Percentiles rank a stretch among this genome's conserved stretches.
Conservation (phyloP, 2,329 filamentous ascomycete species). For the Triangularia verruculosa region DNA sequence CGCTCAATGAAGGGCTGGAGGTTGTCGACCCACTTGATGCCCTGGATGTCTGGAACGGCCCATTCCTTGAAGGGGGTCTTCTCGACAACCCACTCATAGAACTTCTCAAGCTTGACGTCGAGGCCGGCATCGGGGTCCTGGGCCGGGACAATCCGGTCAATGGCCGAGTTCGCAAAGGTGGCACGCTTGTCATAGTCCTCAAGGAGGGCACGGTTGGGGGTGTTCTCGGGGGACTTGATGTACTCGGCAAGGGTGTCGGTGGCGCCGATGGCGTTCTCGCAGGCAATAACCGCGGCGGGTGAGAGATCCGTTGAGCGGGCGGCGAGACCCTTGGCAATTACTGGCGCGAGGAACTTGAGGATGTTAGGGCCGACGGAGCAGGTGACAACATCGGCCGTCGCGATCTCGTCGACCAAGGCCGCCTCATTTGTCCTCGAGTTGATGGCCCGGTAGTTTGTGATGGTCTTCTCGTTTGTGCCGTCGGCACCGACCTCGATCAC, state of each 20-base stretch:
- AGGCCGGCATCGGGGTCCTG: slow-evolving; percentile 78
- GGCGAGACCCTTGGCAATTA: slow-evolving; percentile 92
- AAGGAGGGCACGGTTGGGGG: slow-evolving; percentile 63
- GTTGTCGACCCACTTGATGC: slow-evolving; percentile 90
- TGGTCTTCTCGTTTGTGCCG: slow-evolving; percentile 74
- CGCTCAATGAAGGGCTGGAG: slow-evolving; percentile 96
- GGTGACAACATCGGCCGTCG: slow-evolving; percentile 84
- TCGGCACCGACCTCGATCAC: slow-evolving; percentile 90
- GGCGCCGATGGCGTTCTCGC: slow-evolving; percentile 95
- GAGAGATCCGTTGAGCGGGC: slow-evolving; percentile 60
- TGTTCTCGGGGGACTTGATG: slow-evolving; percentile 74
- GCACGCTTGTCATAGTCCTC: slow-evolving; percentile 70
- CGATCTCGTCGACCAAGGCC: slow-evolving; percentile 80
- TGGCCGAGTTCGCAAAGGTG: slow-evolving; percentile 93
- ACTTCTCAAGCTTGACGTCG: slow-evolving; percentile 94
- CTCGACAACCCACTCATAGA: slow-evolving; percentile 99
- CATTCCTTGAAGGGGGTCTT: slow-evolving; percentile 74
- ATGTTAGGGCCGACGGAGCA: slow-evolving; percentile 97
- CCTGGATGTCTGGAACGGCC: slow-evolving; percentile 71
- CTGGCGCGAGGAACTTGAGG: slow-evolving; percentile 91
- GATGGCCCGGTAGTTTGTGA: slow-evolving; percentile 95
- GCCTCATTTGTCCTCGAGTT: slow-evolving; percentile 86
- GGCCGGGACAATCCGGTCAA: slow-evolving; percentile 95
- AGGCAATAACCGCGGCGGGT: slow-evolving; percentile 89
- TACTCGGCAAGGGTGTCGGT: slow-evolving; percentile 81